Evolutionary conservation across 202 grass and related monocot species (phyloP).

Genomic region (Setaria italica): DNA sequence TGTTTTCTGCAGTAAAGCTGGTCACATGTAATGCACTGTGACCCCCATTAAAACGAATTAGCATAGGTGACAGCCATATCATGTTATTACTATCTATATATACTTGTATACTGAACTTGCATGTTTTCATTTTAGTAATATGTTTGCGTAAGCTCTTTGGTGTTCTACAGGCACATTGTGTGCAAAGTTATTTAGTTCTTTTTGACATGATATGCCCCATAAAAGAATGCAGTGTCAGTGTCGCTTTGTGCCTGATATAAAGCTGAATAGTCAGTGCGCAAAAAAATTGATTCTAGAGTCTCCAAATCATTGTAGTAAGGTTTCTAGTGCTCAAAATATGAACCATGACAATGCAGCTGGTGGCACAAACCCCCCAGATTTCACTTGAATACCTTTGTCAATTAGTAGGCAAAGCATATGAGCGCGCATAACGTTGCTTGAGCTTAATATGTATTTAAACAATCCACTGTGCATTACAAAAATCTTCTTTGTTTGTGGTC

Average conservation of each 20-base stretch:
- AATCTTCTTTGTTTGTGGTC: not conserved
- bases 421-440: too few species aligned
- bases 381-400: slow-evolving; percentile 12
- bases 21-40: not conserved
- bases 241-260: slow-evolving; percentile 2
- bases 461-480: not conserved
- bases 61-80: not conserved
- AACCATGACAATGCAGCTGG: not conserved
- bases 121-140: not conserved
- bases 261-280: not conserved
- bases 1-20: slow-evolving; percentile 5
- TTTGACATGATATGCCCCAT: not conserved
- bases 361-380: not conserved
- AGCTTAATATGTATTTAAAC: too few species aligned
- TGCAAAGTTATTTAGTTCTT: not conserved
- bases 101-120: not conserved
- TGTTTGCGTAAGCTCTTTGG: not conserved
- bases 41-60: not conserved
- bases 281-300: not conserved
- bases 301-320: not conserved
- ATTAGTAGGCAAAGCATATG: not conserved
- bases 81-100: not conserved
- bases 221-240: not conserved
- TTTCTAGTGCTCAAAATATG: not conserved
- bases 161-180: not conserved